Percentiles rank a stretch among this genome's conserved stretches.
phyloP scores from a whole-genome alignment of 768 basidiomycete species.

The Trametes gibbosa region DNA sequence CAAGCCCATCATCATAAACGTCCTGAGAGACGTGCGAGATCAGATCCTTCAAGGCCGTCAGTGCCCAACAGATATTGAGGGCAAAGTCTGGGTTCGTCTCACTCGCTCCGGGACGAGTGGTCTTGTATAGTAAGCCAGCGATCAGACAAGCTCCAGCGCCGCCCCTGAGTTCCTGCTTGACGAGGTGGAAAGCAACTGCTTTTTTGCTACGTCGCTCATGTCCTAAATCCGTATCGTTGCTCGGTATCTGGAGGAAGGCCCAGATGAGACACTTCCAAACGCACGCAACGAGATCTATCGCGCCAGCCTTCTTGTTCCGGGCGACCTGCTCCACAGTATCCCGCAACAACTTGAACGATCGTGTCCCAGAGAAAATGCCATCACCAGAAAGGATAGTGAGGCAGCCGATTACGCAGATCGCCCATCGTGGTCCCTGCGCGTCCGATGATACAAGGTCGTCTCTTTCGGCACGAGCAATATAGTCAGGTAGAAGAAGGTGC shows the following conservation, averaged over 20 bases:
- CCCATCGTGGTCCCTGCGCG: slow-evolving; percentile 40
- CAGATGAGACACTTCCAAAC: slow-evolving; percentile 58
- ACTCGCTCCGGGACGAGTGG: background rate
- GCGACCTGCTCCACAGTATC: slow-evolving; percentile 33
- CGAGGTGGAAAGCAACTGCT: slow-evolving; percentile 39
- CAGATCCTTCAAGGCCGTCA: slow-evolving; percentile 42
- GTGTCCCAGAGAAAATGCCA: slow-evolving; percentile 40
- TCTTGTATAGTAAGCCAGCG: slow-evolving; percentile 33
- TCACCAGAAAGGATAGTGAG: slow-evolving; percentile 47
- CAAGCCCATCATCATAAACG: slow-evolving; percentile 31
- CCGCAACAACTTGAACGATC: slow-evolving; percentile 38
- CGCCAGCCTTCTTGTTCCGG: slow-evolving; percentile 33
- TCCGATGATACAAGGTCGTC: background rate
- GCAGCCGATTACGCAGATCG: slow-evolving; percentile 41
- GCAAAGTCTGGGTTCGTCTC: background rate
- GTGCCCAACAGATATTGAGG: slow-evolving; percentile 32
- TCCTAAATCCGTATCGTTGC: background rate
- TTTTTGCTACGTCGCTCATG: background rate
- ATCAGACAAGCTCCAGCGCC: slow-evolving; percentile 46
- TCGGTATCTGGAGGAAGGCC: slow-evolving; percentile 45
- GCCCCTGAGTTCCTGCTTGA: slow-evolving; percentile 46
- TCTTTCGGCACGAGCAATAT: background rate
- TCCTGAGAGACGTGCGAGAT: slow-evolving; percentile 24
- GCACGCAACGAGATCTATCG: slow-evolving; percentile 40
- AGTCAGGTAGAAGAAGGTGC: background rate